These are phyloP conservation scores for Diaporthe ampelina DNA, from an alignment of 2,329 filamentous ascomycete genomes.

Conservation along the genomic window DNA sequence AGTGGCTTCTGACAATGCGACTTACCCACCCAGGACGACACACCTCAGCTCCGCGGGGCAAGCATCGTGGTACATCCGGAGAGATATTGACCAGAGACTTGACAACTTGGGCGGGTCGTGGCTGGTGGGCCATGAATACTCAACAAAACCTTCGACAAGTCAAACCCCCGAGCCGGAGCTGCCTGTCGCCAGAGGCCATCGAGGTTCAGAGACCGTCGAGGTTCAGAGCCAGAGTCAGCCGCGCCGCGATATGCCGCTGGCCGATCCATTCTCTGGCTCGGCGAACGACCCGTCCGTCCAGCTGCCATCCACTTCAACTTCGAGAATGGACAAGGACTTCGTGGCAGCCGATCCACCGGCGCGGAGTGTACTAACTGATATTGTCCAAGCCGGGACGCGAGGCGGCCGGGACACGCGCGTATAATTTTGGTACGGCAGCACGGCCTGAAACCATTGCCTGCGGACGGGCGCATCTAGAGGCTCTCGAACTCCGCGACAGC, in stretches of 20 bases:
- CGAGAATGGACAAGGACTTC: not conserved
- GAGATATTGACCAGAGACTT: not conserved
- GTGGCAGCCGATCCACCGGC: conserved; percentile 17
- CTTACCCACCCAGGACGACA: not conserved
- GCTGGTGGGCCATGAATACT: not conserved
- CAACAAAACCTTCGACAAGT: not conserved
- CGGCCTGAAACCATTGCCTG: conserved; percentile 13
- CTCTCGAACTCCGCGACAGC: conserved; percentile 10
- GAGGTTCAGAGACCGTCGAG: not conserved
- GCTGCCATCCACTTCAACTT: not conserved
- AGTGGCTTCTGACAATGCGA: not conserved
- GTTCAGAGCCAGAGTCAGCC: not conserved
- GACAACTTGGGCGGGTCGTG: not conserved
- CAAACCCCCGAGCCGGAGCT: not conserved
- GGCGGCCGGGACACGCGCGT: not conserved
- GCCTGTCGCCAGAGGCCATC: not conserved
- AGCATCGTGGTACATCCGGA: not conserved
- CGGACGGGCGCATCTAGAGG: not conserved
- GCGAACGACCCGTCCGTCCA: not conserved
- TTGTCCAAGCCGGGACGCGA: not conserved
- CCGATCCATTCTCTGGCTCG: not conserved
- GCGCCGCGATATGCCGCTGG: not conserved
- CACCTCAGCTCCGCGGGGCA: not conserved
- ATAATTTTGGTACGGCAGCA: not conserved
- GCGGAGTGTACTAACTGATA: not conserved